Percentiles rank a stretch among this genome's conserved stretches.
Evolutionary conservation across 2,329 filamentous ascomycete species (phyloP).

Genomic region (Colletotrichum simmondsii): DNA sequence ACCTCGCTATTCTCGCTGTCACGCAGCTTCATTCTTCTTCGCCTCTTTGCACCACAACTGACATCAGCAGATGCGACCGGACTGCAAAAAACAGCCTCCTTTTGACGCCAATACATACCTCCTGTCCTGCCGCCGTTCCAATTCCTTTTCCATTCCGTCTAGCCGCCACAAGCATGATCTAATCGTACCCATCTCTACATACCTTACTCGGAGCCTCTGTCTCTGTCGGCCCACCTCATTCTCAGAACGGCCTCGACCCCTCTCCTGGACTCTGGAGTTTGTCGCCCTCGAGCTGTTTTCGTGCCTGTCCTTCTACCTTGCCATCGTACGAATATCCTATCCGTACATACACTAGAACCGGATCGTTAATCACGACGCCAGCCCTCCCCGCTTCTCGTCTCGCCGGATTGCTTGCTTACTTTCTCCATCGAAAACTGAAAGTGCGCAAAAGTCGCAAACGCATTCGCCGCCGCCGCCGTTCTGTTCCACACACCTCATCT

Average conservation of each 20-base stretch:
- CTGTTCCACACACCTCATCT: background rate
- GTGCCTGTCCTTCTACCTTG: background rate
- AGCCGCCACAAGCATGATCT: constrained; percentile 19
- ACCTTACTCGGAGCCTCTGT: background rate
- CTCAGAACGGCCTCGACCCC: background rate
- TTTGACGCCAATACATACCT: background rate
- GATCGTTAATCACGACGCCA: background rate
- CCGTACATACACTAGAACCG: background rate
- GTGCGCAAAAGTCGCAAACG: background rate
- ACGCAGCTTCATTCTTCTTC: constrained; percentile 12
- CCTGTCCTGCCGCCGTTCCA: background rate
- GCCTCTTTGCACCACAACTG: background rate
- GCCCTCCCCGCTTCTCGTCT: background rate
- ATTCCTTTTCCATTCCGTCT: background rate
- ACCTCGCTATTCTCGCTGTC: background rate
- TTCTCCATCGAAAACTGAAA: background rate
- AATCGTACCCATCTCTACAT: background rate
- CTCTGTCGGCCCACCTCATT: background rate
- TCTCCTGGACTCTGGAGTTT: background rate
- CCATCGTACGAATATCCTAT: background rate
- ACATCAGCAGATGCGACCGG: background rate
- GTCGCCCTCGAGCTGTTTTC: background rate
- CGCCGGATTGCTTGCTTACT: background rate
- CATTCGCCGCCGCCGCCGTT: background rate
- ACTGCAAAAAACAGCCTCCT: constrained; percentile 10